Percentiles rank a stretch among this genome's conserved stretches.
These are phyloP conservation scores for Saccharomyces mikatae DNA, from an alignment of 805 yeast genomes.

Conservation along the genomic window DNA sequence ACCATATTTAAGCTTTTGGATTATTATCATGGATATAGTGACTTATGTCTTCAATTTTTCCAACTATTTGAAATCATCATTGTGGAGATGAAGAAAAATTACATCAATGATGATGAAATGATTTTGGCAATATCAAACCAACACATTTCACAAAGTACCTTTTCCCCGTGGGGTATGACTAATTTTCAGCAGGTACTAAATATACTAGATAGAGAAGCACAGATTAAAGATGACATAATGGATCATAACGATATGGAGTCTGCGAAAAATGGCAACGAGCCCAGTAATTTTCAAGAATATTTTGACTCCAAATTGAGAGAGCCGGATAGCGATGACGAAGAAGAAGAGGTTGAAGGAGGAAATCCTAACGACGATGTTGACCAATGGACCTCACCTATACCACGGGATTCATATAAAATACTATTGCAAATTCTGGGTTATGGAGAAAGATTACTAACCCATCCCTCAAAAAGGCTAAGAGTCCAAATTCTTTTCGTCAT, in stretches of 20 bases:
- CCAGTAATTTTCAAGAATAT: constrained; percentile 31
- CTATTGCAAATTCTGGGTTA: constrained; percentile 57
- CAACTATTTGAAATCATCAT: constrained; percentile 57
- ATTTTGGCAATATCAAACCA: constrained; percentile 11
- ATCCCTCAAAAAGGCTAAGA: constrained; percentile 50
- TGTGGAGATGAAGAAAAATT: constrained; percentile 37
- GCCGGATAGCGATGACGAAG: constrained; percentile 33
- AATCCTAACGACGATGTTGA: constrained; percentile 23
- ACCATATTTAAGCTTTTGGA: constrained; percentile 74
- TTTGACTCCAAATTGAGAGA: constrained; percentile 29
- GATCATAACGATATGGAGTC: constrained; percentile 1
- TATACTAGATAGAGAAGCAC: constrained; percentile 34
- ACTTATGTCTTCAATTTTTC: constrained; percentile 66
- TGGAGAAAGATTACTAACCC: constrained; percentile 62
- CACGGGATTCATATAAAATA: constrained; percentile 49
- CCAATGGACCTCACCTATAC: constrained; percentile 63
- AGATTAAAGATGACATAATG: constrained; percentile 17
- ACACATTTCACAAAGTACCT: constrained; percentile 21
- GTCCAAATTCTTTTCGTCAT: constrained; percentile 49
- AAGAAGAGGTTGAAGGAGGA: constrained; percentile 14
- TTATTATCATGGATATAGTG: constrained; percentile 72
- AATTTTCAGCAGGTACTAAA: constrained; percentile 37
- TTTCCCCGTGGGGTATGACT: constrained; percentile 55
- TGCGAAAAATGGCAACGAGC: constrained; percentile 26
- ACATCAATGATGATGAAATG: constrained; percentile 26